These are phyloP conservation scores for Phyllosticta citrichinensis DNA, from an alignment of 2,329 filamentous ascomycete species.

Conservation along the genomic window DNA sequence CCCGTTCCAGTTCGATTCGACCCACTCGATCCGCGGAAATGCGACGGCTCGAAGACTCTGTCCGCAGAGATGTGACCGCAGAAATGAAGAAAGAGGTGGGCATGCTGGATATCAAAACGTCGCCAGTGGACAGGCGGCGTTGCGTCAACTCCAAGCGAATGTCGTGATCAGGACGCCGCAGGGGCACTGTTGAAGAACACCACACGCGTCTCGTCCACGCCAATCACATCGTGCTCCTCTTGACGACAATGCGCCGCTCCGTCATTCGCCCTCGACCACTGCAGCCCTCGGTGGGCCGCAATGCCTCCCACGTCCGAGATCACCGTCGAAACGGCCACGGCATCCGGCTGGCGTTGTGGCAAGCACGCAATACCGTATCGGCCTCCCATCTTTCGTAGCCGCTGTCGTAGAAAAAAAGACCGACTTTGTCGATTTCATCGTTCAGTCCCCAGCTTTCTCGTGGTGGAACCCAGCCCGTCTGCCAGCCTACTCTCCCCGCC, in stretches of 20 bases:
- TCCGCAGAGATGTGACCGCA: too few relatives aligned
- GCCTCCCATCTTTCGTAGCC: not conserved
- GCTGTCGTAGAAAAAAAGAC: not conserved
- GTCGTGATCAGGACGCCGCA: constrained; percentile 9
- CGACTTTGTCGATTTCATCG: not conserved
- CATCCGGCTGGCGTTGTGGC: not conserved
- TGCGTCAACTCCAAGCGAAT: not conserved
- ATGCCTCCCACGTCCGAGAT: not conserved
- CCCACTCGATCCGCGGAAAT: too few relatives aligned
- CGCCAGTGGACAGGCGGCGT: not conserved
- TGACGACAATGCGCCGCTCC: not conserved
- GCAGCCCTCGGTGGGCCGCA: not conserved
- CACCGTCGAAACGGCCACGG: not conserved
- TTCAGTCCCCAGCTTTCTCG: not conserved
- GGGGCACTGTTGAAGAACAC: not conserved
- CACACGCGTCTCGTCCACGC: constrained; percentile 1
- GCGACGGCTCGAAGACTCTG: too few relatives aligned
- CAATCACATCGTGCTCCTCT: constrained; percentile 1
- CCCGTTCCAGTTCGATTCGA: too few relatives aligned
- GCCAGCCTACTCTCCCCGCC: not conserved
- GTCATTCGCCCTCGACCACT: not conserved
- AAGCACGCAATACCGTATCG: constrained; percentile 7
- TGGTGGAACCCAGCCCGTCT: not conserved
- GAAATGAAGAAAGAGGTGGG: too few relatives aligned
- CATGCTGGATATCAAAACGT: not conserved